phyloP scores from a whole-genome alignment of 140 eudicot species.

The Erigeron philadelphicus region DNA sequence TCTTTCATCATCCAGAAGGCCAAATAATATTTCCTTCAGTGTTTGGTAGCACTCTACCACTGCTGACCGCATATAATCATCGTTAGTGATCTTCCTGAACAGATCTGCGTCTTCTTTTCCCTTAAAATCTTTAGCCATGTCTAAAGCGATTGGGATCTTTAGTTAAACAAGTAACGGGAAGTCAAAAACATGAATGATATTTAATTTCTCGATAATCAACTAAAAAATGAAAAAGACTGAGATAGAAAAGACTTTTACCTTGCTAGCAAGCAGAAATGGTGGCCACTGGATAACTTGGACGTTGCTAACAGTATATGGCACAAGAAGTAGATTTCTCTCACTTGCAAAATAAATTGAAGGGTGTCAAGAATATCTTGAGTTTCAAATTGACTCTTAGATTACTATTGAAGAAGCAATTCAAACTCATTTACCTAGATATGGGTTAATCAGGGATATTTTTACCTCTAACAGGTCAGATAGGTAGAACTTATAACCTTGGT shows the following conservation, averaged over 20 bases:
- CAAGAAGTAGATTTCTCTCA: conserved; percentile 92
- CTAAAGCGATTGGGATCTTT: conserved; percentile 94
- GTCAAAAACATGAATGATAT: conserved; percentile 1
- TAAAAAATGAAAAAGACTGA: conserved; percentile 13
- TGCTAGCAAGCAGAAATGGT: conserved; percentile 97
- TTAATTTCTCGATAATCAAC: conserved; percentile 10
- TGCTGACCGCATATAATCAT: conserved; percentile 82
- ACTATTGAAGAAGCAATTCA: not conserved
- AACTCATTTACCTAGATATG: not conserved
- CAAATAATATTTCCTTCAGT: conserved; percentile 49
- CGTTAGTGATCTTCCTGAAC: conserved; percentile 65
- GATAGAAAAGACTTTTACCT: conserved; percentile 41
- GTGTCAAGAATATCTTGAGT: conserved; percentile 19
- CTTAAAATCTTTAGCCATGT: conserved; percentile 96
- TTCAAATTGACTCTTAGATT: conserved; percentile 6
- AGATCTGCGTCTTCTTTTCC: conserved; percentile 75
- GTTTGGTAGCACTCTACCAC: conserved; percentile 86
- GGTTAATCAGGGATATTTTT: not conserved
- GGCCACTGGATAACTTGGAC: conserved; percentile 97
- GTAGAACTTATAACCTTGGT: not conserved
- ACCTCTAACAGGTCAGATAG: not conserved
- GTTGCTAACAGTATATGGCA: conserved; percentile 71
- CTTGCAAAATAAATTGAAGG: conserved; percentile 32
- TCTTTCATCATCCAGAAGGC: conserved; percentile 50
- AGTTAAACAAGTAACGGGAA: conserved; percentile 10